These are phyloP conservation scores for Backusella liffmaniae DNA, from an alignment of 192 early-diverging fungal species.

Conservation along the genomic window DNA sequence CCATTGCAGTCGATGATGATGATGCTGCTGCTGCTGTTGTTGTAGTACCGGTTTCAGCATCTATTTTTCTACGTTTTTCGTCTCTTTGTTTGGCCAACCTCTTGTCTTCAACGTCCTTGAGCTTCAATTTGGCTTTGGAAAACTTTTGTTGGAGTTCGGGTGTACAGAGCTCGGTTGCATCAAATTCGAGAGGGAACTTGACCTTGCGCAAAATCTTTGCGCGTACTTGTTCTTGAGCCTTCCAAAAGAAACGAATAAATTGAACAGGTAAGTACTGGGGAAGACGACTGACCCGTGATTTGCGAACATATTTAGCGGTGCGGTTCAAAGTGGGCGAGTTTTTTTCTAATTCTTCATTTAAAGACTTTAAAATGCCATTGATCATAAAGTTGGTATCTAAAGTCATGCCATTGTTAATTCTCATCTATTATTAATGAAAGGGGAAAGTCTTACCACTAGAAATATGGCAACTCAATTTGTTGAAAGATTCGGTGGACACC, in stretches of 20 bases:
- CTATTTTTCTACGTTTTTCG: slow-evolving; percentile 39
- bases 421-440: background rate
- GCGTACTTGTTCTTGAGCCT: slow-evolving; percentile 67
- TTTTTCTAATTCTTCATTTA: slow-evolving; percentile 90
- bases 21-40: background rate
- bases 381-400: slow-evolving; percentile 77
- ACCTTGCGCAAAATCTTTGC: slow-evolving; percentile 97
- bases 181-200: slow-evolving; percentile 91
- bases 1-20: slow-evolving; percentile 10
- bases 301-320: slow-evolving; percentile 77
- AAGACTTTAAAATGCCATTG: slow-evolving; percentile 60
- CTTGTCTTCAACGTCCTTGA: slow-evolving; percentile 76
- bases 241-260: slow-evolving; percentile 98
- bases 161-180: slow-evolving; percentile 85
- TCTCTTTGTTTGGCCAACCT: slow-evolving; percentile 51
- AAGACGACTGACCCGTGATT: slow-evolving; percentile 74
- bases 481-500: slow-evolving; percentile 64
- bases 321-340: slow-evolving; percentile 77
- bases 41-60: slow-evolving; percentile 15
- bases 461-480: slow-evolving; percentile 77
- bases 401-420: background rate
- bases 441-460: slow-evolving; percentile 37
- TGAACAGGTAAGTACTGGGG: slow-evolving; percentile 87
- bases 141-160: slow-evolving; percentile 78
- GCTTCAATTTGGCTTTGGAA: slow-evolving; percentile 52